Evolutionary conservation across 2,329 filamentous ascomycete species (phyloP).

Genomic region (Trichoderma sp.): DNA sequence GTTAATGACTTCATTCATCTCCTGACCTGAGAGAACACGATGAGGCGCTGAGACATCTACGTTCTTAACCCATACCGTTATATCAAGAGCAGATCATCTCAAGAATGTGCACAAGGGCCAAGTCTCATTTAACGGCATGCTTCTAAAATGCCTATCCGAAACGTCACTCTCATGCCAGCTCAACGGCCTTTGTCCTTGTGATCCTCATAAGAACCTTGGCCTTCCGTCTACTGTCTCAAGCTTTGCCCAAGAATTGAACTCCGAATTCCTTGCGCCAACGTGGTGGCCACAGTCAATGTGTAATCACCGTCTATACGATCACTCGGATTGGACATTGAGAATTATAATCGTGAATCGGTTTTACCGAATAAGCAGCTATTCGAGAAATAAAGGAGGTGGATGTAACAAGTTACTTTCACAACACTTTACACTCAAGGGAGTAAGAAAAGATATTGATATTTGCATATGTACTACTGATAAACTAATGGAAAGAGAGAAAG

Average conservation of each 20-base stretch:
- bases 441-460: neutral
- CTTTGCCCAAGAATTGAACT: neutral
- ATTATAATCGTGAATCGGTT: neutral
- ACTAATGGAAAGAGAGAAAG: neutral
- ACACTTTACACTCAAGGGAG: neutral
- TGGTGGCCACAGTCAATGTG: neutral
- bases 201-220: neutral
- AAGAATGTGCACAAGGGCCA: neutral
- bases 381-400: neutral
- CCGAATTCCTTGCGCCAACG: neutral
- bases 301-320: neutral
- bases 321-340: neutral
- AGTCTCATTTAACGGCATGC: neutral
- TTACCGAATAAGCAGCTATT: neutral
- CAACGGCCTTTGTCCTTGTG: neutral
- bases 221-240: neutral
- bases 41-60: neutral
- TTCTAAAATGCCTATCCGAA: neutral
- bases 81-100: neutral
- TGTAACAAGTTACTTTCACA: neutral
- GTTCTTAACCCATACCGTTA: neutral
- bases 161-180: neutral
- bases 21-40: neutral
- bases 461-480: neutral
- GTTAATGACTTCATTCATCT: neutral